Evolutionary conservation across 495 filamentous ascomycete species (phyloP), one percentile per base, ranked within the genome.

Genomic region (Aspergillus biplanus): DNA sequence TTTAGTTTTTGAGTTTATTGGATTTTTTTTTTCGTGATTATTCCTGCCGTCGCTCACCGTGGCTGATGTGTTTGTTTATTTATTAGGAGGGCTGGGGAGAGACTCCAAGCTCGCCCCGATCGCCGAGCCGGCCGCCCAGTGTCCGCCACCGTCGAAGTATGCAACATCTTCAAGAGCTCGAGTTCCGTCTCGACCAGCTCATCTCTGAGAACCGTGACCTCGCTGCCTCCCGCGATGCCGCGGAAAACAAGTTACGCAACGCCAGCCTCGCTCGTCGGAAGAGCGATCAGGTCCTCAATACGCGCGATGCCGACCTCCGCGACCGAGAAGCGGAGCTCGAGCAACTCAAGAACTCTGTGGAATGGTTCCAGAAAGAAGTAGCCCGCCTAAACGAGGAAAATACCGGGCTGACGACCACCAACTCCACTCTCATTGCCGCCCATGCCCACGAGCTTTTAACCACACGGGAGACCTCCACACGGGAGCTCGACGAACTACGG

Each of bases 111-210:
- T 96, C 92, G 70, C 93, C 94, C 68, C 89, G 88, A 72, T 98
- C 96, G 67, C 95, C 95, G 56, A 96, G 92, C 67, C 90, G 96
- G 75, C 94, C 94, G 73, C 92, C 93, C 75, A 97, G 92, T 83
- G 89, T 96, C 82, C 92, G 93, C 63, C 92, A 92, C 71, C 90
- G 92, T 64, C 95, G 95, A 75, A 97, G 93, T 82, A 91, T 97
- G 89, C 95, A 97, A 78, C 87, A 98, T 55, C 83, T 96, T 50
- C 76, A 80, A 72, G 93, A 98, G 59, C 85, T 98, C 47, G 86
- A 91, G 68, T 71, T 82, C 35, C 84, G 82, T 69, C 82, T 97
- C 65, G 92, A 96, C 64, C 89, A 92, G 72, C 79, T 97, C 53
- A 79, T 88, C 46, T 86, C 90, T 0, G 92, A 96, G 69, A 97